Evolutionary conservation across 139 green algal genomes (phyloP).

Genomic region (Astrephomene gubernaculifera): DNA sequence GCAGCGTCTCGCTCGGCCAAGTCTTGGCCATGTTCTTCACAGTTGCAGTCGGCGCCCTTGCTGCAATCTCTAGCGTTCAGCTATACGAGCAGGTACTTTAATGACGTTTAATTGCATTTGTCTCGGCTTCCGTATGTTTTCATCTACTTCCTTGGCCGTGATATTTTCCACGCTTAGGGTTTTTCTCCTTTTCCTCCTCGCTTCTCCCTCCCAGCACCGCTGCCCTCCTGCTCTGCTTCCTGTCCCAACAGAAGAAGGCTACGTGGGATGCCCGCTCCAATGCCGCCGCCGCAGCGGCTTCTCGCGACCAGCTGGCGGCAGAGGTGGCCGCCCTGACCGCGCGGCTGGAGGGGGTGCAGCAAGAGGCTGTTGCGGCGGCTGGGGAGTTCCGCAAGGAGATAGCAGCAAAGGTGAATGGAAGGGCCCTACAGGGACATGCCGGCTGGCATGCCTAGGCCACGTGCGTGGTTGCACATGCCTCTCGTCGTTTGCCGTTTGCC

Average conservation of each 20-base stretch:
- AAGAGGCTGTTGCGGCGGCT: background rate
- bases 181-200: background rate
- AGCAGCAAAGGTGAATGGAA: slow-evolving; percentile 4
- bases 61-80: slow-evolving; percentile 10
- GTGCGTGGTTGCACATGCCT: background rate
- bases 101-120: background rate
- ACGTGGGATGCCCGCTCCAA: background rate
- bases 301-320: background rate
- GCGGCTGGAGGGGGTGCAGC: slow-evolving; percentile 12
- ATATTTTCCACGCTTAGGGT: too few relatives aligned
- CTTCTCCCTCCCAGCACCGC: background rate
- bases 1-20: background rate
- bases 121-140: background rate
- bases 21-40: background rate
- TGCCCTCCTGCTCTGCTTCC: background rate
- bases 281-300: background rate
- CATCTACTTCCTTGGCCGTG: background rate
- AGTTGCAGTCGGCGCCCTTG: background rate
- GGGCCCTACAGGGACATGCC: too few relatives aligned
- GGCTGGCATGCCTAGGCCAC: background rate
- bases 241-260: background rate
- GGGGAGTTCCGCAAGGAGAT: background rate
- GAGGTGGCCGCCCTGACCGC: slow-evolving; percentile 1
- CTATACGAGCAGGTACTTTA: slow-evolving; percentile 16
- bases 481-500: background rate